A percentile compares a stretch with the other conserved stretches of the same genome.
These are phyloP conservation scores for Solanum microdontum DNA, from an alignment of 257 asterid species.

Conservation along the genomic window DNA sequence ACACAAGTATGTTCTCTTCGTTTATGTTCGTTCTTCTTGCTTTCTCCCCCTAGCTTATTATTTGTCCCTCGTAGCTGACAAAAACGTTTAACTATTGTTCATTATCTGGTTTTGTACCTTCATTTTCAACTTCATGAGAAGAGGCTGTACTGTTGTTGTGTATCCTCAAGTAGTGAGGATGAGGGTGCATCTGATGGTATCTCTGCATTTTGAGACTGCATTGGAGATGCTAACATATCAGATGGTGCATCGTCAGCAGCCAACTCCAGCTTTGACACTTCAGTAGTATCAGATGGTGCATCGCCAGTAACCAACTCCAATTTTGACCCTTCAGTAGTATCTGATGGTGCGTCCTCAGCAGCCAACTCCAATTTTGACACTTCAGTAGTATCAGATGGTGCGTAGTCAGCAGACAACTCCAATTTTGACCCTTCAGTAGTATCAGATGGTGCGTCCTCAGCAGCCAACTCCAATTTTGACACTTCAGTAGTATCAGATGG, in stretches of 20 bases:
- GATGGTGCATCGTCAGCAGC: conserved; percentile 27
- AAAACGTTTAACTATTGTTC: conserved; percentile 11
- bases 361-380: conserved; percentile 15
- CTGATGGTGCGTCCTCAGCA: conserved; percentile 12
- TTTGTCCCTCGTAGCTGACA: neutral
- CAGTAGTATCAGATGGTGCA: conserved; percentile 32
- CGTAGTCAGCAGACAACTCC: neutral
- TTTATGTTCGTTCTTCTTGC: neutral
- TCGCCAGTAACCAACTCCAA: neutral
- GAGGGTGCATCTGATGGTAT: neutral
- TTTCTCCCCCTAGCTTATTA: neutral
- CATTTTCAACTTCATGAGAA: conserved; percentile 8
- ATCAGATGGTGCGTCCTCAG: neutral
- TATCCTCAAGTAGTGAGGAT: conserved; percentile 15
- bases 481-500: conserved; percentile 1
- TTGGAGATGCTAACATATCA: neutral
- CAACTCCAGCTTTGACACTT: conserved; percentile 23
- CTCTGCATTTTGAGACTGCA: neutral
- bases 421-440: conserved; percentile 26
- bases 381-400: conserved; percentile 32
- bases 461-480: neutral
- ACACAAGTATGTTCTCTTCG: neutral
- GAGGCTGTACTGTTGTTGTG: neutral
- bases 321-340: conserved; percentile 33
- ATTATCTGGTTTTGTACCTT: conserved; percentile 9